A percentile compares a stretch with the other conserved stretches of the same genome.
Evolutionary conservation across 352 stramenopile genomes (phyloP).

Genomic region (Globisporangium uncinulatum): DNA sequence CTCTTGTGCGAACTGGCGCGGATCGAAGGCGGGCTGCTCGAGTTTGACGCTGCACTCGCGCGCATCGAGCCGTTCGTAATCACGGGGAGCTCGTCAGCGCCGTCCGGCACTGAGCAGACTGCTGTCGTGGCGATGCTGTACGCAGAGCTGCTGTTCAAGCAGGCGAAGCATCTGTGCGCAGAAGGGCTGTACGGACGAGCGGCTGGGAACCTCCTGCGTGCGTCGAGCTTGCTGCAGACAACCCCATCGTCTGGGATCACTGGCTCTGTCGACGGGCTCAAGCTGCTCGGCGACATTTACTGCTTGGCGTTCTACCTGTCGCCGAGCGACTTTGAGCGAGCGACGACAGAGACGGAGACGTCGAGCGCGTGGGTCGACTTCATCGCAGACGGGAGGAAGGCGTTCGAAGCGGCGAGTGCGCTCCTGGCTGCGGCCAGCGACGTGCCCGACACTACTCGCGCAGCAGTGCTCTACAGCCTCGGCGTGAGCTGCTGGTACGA

Average conservation of each 20-base stretch:
- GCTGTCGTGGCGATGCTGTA: conserved; percentile 52
- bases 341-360: background rate
- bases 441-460: conserved; percentile 11
- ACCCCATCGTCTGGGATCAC: conserved; percentile 19
- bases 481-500: conserved; percentile 79
- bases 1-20: conserved; percentile 74
- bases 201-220: conserved; percentile 51
- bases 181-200: conserved; percentile 72
- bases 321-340: conserved; percentile 39
- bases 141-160: conserved; percentile 63
- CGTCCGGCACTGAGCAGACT: conserved; percentile 13
- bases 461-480: conserved; percentile 61
- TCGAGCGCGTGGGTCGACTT: conserved; percentile 49
- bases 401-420: conserved; percentile 39
- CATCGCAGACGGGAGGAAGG: conserved; percentile 39
- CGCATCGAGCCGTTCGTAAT: conserved; percentile 43
- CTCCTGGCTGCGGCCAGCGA: conserved; percentile 11
- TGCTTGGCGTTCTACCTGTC: conserved; percentile 82
- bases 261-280: conserved; percentile 36
- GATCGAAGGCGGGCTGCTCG: conserved; percentile 63
- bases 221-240: conserved; percentile 41
- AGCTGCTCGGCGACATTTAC: conserved; percentile 78
- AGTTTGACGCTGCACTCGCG: conserved; percentile 67
- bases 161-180: conserved; percentile 70
- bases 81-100: background rate